Conservation (phyloP, 805 yeast species). For the Barnettozyma botsteinii region DNA sequence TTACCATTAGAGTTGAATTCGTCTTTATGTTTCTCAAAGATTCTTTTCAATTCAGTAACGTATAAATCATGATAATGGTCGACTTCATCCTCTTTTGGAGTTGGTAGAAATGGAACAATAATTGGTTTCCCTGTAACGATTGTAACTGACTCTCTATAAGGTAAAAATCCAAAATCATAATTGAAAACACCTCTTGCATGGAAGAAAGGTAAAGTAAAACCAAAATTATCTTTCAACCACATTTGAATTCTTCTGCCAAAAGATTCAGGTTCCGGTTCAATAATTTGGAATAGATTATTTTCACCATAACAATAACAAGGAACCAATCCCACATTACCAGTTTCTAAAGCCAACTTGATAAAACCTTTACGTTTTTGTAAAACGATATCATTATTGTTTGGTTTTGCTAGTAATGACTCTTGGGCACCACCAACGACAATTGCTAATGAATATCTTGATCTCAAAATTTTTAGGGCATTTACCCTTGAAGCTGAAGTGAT, state of each 20-base stretch:
- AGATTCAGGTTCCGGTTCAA: constrained; percentile 39
- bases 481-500: constrained; percentile 75
- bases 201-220: constrained; percentile 87
- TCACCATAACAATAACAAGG: constrained; percentile 94
- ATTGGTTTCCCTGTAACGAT: constrained; percentile 72
- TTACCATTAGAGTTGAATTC: constrained; percentile 31
- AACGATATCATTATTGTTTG: constrained; percentile 59
- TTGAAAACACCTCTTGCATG: constrained; percentile 90
- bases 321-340: constrained; percentile 73
- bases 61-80: constrained; percentile 71
- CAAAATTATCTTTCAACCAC: constrained; percentile 63
- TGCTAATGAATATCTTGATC: constrained; percentile 67
- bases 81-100: constrained; percentile 44
- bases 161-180: constrained; percentile 86
- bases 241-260: constrained; percentile 53
- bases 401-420: constrained; percentile 67
- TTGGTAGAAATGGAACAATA: constrained; percentile 43
- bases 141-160: constrained; percentile 75
- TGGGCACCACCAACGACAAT: constrained; percentile 96
- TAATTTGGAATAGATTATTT: constrained; percentile 52
- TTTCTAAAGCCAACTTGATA: constrained; percentile 74
- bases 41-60: constrained; percentile 51
- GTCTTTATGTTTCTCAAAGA: constrained; percentile 63
- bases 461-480: constrained; percentile 61
- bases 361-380: constrained; percentile 81